Evolutionary conservation across 306 rosid genomes (phyloP).

Genomic region (Geum urbanum): DNA sequence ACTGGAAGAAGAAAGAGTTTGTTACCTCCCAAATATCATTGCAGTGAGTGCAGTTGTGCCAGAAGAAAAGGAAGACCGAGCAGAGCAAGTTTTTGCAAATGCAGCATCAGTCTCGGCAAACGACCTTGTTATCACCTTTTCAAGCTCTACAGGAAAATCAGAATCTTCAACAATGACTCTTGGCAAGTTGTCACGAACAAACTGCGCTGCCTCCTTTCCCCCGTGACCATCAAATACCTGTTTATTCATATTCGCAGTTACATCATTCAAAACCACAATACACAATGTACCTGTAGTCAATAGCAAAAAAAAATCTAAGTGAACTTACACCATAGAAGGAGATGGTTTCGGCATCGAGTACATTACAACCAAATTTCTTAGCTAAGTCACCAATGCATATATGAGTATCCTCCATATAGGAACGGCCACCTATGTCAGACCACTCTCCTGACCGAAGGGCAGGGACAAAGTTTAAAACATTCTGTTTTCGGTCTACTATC

Average conservation of each 20-base stretch:
- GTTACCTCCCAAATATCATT: constrained; percentile 84
- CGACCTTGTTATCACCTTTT: constrained; percentile 85
- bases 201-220: constrained; percentile 79
- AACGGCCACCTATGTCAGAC: constrained; percentile 79
- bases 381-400: constrained; percentile 79
- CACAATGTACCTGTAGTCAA: too few species aligned
- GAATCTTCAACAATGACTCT: constrained; percentile 85
- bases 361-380: constrained; percentile 49
- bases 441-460: constrained; percentile 85
- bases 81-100: constrained; percentile 61
- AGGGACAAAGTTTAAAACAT: constrained; percentile 44
- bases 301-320: background rate
- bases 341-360: constrained; percentile 44
- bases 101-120: constrained; percentile 76
- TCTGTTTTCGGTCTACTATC: constrained; percentile 54
- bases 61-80: constrained; percentile 61
- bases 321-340: constrained; percentile 89
- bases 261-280: constrained; percentile 8
- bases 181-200: constrained; percentile 84
- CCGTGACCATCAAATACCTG: constrained; percentile 99
- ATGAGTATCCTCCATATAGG: constrained; percentile 88
- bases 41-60: constrained; percentile 97
- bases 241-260: constrained; percentile 19
- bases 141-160: constrained; percentile 76
- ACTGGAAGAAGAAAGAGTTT: constrained; percentile 12